phyloP scores from a whole-genome alignment of 768 basidiomycete genomes.

The Dentipellis fragilis region DNA sequence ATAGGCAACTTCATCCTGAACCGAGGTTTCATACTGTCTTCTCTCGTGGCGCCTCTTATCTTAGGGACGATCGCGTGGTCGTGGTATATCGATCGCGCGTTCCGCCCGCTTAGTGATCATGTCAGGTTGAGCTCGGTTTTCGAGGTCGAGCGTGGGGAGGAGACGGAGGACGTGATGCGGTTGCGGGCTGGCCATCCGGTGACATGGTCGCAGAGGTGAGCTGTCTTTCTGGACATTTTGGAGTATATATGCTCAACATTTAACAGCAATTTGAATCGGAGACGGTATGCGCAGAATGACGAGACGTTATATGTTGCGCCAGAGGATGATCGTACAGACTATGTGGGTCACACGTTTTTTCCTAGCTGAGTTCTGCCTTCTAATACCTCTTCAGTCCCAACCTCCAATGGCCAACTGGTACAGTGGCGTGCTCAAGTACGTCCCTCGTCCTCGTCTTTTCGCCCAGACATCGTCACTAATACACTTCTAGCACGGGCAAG shows the following conservation, averaged over 20 bases:
- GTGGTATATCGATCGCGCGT: slow-evolving; percentile 61
- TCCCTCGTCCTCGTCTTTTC: not conserved
- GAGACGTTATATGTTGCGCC: slow-evolving; percentile 94
- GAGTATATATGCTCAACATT: not conserved
- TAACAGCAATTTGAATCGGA: slow-evolving; percentile 67
- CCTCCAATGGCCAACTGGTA: slow-evolving; percentile 97
- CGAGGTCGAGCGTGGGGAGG: slow-evolving; percentile 86
- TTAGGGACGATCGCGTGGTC: slow-evolving; percentile 69
- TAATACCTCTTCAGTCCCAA: slow-evolving; percentile 53
- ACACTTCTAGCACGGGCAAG: slow-evolving; percentile 68
- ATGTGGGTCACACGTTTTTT: slow-evolving; percentile 34
- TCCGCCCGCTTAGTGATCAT: slow-evolving; percentile 67
- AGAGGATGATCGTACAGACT: slow-evolving; percentile 87
- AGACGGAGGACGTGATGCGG: slow-evolving; percentile 66
- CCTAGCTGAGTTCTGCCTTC: not conserved
- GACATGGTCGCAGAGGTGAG: slow-evolving; percentile 79
- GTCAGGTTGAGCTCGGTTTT: slow-evolving; percentile 80
- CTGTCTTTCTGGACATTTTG: not conserved
- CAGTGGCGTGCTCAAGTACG: slow-evolving; percentile 81
- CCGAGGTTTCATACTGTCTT: slow-evolving; percentile 47
- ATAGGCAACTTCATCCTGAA: slow-evolving; percentile 82
- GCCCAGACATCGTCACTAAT: not conserved
- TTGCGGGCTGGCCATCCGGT: slow-evolving; percentile 80
- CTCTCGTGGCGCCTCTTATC: slow-evolving; percentile 68
- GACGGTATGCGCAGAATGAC: slow-evolving; percentile 88